Evolutionary conservation across 163 green algal genomes (phyloP), one percentile per base, ranked within the genome.

Genomic region (Scenedesmus sp.): DNA sequence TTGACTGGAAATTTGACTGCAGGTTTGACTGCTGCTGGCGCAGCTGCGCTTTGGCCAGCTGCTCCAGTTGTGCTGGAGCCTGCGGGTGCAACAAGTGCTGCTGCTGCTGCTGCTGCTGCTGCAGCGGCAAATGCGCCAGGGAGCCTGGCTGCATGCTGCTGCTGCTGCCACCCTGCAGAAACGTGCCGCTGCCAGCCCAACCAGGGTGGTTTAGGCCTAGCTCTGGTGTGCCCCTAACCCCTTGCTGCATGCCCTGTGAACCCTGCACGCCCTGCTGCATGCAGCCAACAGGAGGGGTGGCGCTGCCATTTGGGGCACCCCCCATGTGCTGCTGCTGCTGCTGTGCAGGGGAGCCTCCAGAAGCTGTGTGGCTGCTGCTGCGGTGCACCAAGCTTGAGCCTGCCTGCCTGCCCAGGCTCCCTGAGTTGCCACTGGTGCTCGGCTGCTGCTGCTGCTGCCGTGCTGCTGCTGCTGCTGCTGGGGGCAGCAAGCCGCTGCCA

Each of bases 381-480:
- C 77, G 46, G 12, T 60, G 34, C 9, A 60, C 7, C 13, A 84
- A 23, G 46, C 59, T 23, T 3, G 77, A 13, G 13, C 4, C 10
- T n/a, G 77, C 77, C 7, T 57, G 46, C 77, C 34, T 57, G 46
- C 77, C 34, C 26, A 56, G 6, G 46, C 77, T 56, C 26, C 77
- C 12, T 56, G 46, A 57, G 34, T 8, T 60, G 34, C 77, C 46
- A n/a, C 46, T 57, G 34, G 6, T 57, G 77, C 34, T 57, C 13
- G 15, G 77, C 77, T 57, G 77, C 77, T 57, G 77, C 77, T 57
- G 77, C 77, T 57, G 77, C 77, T n/a, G 34, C 76, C 12, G 18
- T n/a, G 76, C 74, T 84, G 77, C 77, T 84, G 77, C 74, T 84
- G 77, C 77, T 84, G 77, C 74, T 83, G 74, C 34, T 26, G 77